These are phyloP conservation scores for Candida coquimbonensis DNA, from an alignment of 805 yeast genomes.

Conservation along the genomic window DNA sequence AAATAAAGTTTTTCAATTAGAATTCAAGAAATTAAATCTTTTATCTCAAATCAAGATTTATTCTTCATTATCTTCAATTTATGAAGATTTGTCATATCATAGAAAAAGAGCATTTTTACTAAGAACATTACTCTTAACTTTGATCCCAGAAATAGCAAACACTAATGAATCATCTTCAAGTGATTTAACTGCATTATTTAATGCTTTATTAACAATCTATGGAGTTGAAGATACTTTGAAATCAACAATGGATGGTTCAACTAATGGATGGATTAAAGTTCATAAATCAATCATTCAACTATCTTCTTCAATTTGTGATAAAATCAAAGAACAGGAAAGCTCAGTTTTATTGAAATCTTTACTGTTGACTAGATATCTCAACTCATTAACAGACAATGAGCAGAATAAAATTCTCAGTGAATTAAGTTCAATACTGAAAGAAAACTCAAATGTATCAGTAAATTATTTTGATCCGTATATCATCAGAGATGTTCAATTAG, in stretches of 20 bases:
- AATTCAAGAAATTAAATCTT: slow-evolving; percentile 38
- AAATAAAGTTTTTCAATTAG: slow-evolving; percentile 38
- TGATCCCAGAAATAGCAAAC: slow-evolving; percentile 33
- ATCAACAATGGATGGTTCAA: slow-evolving; percentile 18
- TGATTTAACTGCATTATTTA: slow-evolving; percentile 38
- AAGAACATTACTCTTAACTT: slow-evolving; percentile 51
- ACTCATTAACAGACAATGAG: slow-evolving; percentile 49
- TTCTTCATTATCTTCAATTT: slow-evolving; percentile 58
- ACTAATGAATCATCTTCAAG: slow-evolving; percentile 7
- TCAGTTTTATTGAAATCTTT: slow-evolving; percentile 43
- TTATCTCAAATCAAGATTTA: slow-evolving; percentile 56
- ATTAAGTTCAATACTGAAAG: slow-evolving; percentile 25
- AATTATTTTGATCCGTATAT: slow-evolving; percentile 73
- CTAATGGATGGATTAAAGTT: slow-evolving; percentile 46
- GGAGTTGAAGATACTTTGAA: slow-evolving; percentile 41
- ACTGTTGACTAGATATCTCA: slow-evolving; percentile 48
- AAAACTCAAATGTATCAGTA: slow-evolving; percentile 15
- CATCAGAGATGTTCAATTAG: slow-evolving; percentile 42
- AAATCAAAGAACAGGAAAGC: slow-evolving; percentile 38
- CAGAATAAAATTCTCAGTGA: slow-evolving; percentile 37
- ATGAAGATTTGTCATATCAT: slow-evolving; percentile 48
- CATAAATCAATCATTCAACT: slow-evolving; percentile 50
- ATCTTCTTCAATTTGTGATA: slow-evolving; percentile 47
- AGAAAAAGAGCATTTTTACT: slow-evolving; percentile 69
- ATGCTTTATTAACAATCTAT: slow-evolving; percentile 44